Evolutionary conservation across 2,329 filamentous ascomycete genomes (phyloP).

Genomic region (Epichloe gansuensis): DNA sequence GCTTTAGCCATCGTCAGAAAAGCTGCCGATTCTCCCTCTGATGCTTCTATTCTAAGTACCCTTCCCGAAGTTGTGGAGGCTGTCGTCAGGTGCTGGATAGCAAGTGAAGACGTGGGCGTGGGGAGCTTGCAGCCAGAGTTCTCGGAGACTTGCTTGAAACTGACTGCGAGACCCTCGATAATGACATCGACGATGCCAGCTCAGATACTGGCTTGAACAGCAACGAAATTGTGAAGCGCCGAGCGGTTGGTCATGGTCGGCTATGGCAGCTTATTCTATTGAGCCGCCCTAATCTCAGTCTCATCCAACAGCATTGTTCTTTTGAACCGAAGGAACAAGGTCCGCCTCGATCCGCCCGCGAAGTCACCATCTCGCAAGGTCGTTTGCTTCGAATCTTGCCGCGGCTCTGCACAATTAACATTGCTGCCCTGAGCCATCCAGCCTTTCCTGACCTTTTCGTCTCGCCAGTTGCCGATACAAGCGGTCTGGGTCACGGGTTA

Average conservation of each 20-base stretch:
- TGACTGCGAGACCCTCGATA: slow-evolving; percentile 33
- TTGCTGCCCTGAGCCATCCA: slow-evolving; percentile 26
- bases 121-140: slow-evolving; percentile 38
- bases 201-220: slow-evolving; percentile 14
- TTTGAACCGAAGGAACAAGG: slow-evolving; percentile 15
- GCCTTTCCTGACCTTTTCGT: slow-evolving; percentile 24
- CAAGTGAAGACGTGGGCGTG: slow-evolving; percentile 39
- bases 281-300: slow-evolving; percentile 29
- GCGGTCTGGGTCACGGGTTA: slow-evolving; percentile 24
- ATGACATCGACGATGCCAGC: slow-evolving; percentile 1
- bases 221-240: slow-evolving; percentile 25
- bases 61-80: slow-evolving; percentile 36
- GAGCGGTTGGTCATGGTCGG: slow-evolving; percentile 34
- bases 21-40: slow-evolving; percentile 33
- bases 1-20: slow-evolving; percentile 45
- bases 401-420: slow-evolving; percentile 35
- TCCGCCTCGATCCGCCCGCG: slow-evolving; percentile 18
- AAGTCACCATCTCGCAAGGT: slow-evolving; percentile 39
- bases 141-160: slow-evolving; percentile 42
- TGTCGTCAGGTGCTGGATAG: slow-evolving; percentile 41
- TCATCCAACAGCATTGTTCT: slow-evolving; percentile 27
- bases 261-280: slow-evolving; percentile 43
- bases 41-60: slow-evolving; percentile 37
- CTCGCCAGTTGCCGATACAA: slow-evolving; percentile 10
- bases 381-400: slow-evolving; percentile 40